Evolutionary conservation across 2,329 filamentous ascomycete genomes (phyloP), one percentile per base, ranked within the genome.

Genomic region (Sordariomycetes sp.): DNA sequence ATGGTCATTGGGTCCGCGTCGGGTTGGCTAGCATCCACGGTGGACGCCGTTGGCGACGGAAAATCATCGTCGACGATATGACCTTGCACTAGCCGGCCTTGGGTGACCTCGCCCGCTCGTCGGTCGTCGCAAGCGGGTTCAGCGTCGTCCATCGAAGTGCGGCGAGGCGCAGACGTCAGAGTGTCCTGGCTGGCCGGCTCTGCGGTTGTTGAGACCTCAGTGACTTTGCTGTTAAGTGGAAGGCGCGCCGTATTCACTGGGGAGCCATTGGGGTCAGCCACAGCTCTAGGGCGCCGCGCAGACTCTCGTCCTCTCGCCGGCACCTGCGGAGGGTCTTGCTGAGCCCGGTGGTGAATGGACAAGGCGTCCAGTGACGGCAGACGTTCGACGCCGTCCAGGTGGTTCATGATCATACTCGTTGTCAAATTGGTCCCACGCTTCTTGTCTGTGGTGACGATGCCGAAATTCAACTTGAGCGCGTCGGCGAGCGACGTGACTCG

Each of bases 31-130:
- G 83, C 86, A 59, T 82, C 83, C n/a, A 84, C 80, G 10, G 85
- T 84, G 22, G 87, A 93, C 61, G 83, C 78, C 53, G 81, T 78
- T 18, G 90, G 88, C 1, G 91, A 96, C 2, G 88, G 88, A 67
- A 91, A 93, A 68, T 96, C 88, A 68, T 97, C 94, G 62, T 96
- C 90, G 12, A 99, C 94, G 64, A 99, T 88, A 69, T 97, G 94
- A 16, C 94, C 94, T 65, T 97, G 91, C 10, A 97, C 84, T 51
- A 99, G 79, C 57, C 94, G 87, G 11, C 90, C 93, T 60, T 92
- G 93, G 50, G 92, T 95, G 54, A 99, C 92, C 69, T 97, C 92
- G 48, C 87, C 82, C 20, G 90, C 90, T 59, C 89, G 87, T 69
- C 89, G 82, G 65, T 96, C 90, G 58, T 87, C 89, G 65, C 89